Conservation (phyloP, 345 rosid species). For the Euphorbia lathyris region DNA sequence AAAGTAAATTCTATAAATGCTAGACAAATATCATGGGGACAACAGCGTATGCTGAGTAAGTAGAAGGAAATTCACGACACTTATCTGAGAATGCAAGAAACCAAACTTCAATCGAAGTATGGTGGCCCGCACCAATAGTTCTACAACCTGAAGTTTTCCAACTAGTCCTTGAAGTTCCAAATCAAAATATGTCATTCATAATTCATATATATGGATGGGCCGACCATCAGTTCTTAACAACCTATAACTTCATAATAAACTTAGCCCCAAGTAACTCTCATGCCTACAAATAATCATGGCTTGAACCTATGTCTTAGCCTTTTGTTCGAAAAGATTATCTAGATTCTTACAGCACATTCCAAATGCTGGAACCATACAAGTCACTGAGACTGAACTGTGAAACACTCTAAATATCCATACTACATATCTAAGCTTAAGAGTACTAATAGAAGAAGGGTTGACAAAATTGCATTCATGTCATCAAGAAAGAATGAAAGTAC, state of each 20-base stretch:
- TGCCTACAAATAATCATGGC: neutral
- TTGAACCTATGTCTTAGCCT: neutral
- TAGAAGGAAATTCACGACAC: neutral
- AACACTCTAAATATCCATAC: neutral
- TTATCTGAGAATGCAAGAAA: neutral
- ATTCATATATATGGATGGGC: neutral
- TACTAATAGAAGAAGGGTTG: neutral
- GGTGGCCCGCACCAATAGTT: neutral
- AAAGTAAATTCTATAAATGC: too few species aligned
- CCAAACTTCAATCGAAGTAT: neutral
- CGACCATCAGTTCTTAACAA: neutral
- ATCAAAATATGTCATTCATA: neutral
- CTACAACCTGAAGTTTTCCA: neutral
- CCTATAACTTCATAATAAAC: neutral
- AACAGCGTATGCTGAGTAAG: neutral
- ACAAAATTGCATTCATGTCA: neutral
- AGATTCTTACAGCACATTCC: neutral
- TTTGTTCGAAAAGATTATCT: neutral
- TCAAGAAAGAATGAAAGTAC: neutral
- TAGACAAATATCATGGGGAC: neutral
- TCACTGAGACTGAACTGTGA: neutral
- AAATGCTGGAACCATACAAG: neutral
- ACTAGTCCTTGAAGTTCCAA: neutral
- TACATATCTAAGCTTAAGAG: neutral
- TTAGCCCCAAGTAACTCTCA: too few species aligned